Percentiles rank a stretch among this genome's conserved stretches.
Evolutionary conservation across 176 grass and related monocot species (phyloP).

Genomic region (Oryza glumipatula): DNA sequence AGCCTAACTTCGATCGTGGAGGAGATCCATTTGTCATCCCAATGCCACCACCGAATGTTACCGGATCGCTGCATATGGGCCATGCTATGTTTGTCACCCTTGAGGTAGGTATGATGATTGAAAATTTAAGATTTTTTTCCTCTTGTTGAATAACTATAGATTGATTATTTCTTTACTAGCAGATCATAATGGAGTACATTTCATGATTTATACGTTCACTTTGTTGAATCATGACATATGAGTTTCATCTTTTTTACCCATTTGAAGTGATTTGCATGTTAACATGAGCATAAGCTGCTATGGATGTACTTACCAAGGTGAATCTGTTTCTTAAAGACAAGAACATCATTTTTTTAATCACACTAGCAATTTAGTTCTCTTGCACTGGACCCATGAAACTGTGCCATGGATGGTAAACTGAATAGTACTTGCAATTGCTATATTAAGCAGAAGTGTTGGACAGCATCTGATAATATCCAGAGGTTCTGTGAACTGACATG

Average conservation of each 20-base stretch:
- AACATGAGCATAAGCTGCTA: background rate
- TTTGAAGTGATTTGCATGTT: slow-evolving; percentile 7
- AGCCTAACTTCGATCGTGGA: slow-evolving; percentile 75
- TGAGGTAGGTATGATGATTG: slow-evolving; percentile 84
- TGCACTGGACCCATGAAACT: slow-evolving; percentile 1
- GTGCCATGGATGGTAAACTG: background rate
- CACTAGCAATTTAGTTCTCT: background rate
- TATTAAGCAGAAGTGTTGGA: background rate
- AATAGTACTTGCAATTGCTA: background rate
- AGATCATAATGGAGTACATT: background rate
- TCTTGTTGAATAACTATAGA: slow-evolving; percentile 28
- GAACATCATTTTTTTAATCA: background rate
- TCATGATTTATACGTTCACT: background rate
- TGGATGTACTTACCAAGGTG: background rate
- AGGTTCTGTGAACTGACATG: background rate
- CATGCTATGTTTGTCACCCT: slow-evolving; percentile 99
- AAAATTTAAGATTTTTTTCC: slow-evolving; percentile 17
- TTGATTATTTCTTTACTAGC: slow-evolving; percentile 8
- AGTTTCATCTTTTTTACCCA: background rate
- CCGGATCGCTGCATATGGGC: slow-evolving; percentile 95
- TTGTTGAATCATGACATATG: background rate
- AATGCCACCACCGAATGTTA: slow-evolving; percentile 99
- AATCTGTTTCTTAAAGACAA: slow-evolving; percentile 10
- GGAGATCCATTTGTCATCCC: slow-evolving; percentile 88
- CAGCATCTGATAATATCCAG: background rate